A percentile compares a stretch with the other conserved stretches of the same genome.
Evolutionary conservation across 352 stramenopile genomes (phyloP).

Genomic region (Globisporangium parvum): DNA sequence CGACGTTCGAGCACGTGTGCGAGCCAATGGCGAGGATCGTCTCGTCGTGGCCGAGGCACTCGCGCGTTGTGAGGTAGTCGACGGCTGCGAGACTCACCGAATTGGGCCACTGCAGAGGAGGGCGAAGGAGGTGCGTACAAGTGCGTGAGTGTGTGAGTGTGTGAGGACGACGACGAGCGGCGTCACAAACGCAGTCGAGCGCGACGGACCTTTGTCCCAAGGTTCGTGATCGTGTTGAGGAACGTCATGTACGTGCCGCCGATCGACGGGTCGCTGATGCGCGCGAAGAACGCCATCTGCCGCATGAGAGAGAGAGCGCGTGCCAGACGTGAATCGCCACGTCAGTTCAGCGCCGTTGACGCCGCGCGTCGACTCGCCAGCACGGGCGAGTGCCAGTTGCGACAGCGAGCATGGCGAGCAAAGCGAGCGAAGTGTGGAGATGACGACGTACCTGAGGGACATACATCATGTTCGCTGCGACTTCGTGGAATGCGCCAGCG

Average conservation of each 20-base stretch:
- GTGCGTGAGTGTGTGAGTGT: not conserved
- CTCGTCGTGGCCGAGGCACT: conserved; percentile 75
- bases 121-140: not conserved
- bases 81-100: conserved; percentile 80
- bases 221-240: conserved; percentile 98
- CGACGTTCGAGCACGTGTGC: conserved; percentile 69
- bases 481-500: conserved; percentile 70
- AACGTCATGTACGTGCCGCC: conserved; percentile 99
- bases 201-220: conserved; percentile 87
- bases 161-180: not conserved
- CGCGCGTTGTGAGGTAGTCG: conserved; percentile 71
- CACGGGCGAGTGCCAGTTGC: too few species aligned
- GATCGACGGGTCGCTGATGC: conserved; percentile 96
- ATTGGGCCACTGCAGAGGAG: conserved; percentile 60
- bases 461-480: conserved; percentile 90
- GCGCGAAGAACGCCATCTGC: conserved; percentile 98
- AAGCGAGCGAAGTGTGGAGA: too few species aligned
- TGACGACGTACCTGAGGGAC: conserved; percentile 67
- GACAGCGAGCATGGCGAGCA: too few species aligned
- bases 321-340: not conserved
- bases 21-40: conserved; percentile 62
- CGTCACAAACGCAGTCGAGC: not conserved
- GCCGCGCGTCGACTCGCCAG: too few species aligned
- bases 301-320: not conserved
- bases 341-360: not conserved